Evolutionary conservation across 192 early-diverging fungal genomes (phyloP).

Genomic region (Coemansia erecta): DNA sequence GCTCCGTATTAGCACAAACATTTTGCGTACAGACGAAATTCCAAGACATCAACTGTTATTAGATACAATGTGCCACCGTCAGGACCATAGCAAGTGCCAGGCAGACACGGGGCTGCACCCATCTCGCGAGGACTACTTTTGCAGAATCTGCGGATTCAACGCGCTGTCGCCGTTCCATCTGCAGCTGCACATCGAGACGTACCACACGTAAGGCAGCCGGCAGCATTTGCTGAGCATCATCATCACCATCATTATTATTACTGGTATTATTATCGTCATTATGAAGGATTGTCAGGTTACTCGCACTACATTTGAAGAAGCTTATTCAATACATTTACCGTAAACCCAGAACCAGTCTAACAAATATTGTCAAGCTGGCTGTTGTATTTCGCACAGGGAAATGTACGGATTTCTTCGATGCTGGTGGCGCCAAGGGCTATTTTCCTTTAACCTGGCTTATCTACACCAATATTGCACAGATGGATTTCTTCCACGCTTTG

Average conservation of each 20-base stretch:
- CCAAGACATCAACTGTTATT: background rate
- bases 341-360: too few species aligned
- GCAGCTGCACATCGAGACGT: constrained; percentile 28
- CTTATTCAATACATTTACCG: background rate
- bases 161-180: constrained; percentile 44
- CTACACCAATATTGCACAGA: too few species aligned
- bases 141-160: constrained; percentile 50
- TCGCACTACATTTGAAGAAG: background rate
- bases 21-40: too few species aligned
- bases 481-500: too few species aligned
- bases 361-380: too few species aligned
- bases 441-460: too few species aligned
- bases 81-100: constrained; percentile 11
- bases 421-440: too few species aligned
- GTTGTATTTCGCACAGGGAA: too few species aligned
- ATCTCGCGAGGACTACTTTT: constrained; percentile 45
- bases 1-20: background rate
- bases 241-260: too few species aligned
- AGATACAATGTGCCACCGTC: constrained; percentile 30
- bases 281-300: background rate
- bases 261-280: too few species aligned
- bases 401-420: too few species aligned
- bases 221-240: background rate
- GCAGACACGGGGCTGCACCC: constrained; percentile 9
- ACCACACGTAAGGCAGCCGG: background rate